Evolutionary conservation across 192 early-diverging fungal species (phyloP).

Genomic region (Coemansia sp.): DNA sequence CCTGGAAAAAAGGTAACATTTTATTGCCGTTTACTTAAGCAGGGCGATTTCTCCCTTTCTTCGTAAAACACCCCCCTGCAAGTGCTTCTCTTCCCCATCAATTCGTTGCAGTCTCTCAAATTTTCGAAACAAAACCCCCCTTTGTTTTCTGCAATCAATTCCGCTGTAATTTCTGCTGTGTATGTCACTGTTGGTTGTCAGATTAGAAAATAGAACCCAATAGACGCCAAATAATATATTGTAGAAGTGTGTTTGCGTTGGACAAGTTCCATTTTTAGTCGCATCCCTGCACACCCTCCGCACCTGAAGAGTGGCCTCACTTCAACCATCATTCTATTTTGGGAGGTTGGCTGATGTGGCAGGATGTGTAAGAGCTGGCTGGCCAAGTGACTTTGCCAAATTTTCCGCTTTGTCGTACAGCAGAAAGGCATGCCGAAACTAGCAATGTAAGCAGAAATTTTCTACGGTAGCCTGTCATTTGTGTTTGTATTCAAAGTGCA

Average conservation of each 20-base stretch:
- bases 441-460: too few relatives aligned
- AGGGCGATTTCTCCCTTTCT: not conserved
- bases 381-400: too few relatives aligned
- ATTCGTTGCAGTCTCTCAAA: not conserved
- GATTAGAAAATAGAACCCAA: not conserved
- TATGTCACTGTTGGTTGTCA: slow-evolving; percentile 1
- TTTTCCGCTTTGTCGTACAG: too few relatives aligned
- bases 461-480: too few relatives aligned
- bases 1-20: not conserved
- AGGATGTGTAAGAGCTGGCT: not conserved
- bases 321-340: slow-evolving; percentile 6
- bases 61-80: not conserved
- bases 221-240: not conserved
- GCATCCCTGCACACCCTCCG: not conserved
- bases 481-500: too few relatives aligned
- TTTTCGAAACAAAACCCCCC: not conserved
- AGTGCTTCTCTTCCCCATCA: not conserved
- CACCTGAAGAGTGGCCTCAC: not conserved
- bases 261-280: slow-evolving; percentile 1
- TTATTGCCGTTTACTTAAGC: not conserved
- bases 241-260: not conserved
- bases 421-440: too few relatives aligned
- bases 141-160: slow-evolving; percentile 1
- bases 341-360: not conserved
- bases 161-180: slow-evolving; percentile 1